Evolutionary conservation across 2,329 filamentous ascomycete genomes (phyloP).

Genomic region (Torrubiella hemipterigena): DNA sequence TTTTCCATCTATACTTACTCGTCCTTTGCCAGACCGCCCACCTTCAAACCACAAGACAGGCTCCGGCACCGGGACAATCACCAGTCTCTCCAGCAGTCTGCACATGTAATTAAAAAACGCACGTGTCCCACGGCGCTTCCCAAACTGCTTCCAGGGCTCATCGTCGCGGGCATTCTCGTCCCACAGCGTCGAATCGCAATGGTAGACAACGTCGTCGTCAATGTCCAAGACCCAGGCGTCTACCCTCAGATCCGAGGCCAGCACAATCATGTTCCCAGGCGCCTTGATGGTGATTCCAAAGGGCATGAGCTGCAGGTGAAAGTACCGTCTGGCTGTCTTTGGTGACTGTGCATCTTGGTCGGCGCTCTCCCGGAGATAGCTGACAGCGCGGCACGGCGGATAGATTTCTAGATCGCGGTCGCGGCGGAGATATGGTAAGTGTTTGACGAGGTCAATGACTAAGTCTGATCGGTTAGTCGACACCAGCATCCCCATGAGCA

Average conservation of each 20-base stretch:
- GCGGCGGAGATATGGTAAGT: neutral
- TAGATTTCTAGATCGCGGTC: neutral
- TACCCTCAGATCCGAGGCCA: neutral
- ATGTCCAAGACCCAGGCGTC: neutral
- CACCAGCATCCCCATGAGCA: constrained; percentile 1
- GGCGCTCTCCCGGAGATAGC: neutral
- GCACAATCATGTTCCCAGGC: neutral
- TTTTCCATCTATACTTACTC: neutral
- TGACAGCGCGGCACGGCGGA: neutral
- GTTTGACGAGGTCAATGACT: neutral
- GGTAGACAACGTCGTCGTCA: constrained; percentile 1
- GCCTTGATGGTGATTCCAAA: neutral
- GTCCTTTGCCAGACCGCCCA: neutral
- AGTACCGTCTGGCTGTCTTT: neutral
- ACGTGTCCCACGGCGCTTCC: neutral
- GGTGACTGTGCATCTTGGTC: neutral
- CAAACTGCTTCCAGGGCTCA: neutral
- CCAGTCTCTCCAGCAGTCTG: neutral
- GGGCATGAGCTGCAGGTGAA: neutral
- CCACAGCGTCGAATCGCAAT: neutral
- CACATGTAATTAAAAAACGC: neutral
- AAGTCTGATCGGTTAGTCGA: neutral
- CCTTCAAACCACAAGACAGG: neutral
- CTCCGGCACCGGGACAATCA: neutral
- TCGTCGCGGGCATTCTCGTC: neutral